phyloP scores from a whole-genome alignment of 1,139 yeast genomes.

The Saccharomycopsis crataegensis region DNA sequence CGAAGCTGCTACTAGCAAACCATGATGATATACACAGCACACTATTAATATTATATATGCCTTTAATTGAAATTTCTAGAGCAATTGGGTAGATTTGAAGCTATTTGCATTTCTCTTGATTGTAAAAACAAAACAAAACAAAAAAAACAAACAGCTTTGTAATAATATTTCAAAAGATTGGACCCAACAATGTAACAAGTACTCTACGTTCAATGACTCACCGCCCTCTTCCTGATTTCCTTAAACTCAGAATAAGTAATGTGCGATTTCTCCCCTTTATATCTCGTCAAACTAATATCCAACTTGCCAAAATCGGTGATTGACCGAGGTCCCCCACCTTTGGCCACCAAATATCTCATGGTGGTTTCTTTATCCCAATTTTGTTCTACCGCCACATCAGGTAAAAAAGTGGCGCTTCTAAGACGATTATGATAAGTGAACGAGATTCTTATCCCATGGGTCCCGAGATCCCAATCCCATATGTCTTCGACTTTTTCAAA shows the following conservation, averaged over 20 bases:
- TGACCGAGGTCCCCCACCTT: slow-evolving; percentile 46
- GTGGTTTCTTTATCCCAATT: slow-evolving; percentile 76
- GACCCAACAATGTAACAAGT: too few relatives aligned
- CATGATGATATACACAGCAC: too few relatives aligned
- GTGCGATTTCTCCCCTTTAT: slow-evolving; percentile 33
- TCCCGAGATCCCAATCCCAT: slow-evolving; percentile 74
- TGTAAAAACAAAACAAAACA: too few relatives aligned
- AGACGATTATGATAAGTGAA: slow-evolving; percentile 33
- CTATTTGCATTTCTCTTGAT: too few relatives aligned
- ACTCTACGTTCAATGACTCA: neutral
- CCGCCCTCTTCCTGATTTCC: slow-evolving; percentile 18
- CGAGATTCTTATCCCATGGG: slow-evolving; percentile 66
- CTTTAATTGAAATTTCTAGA: too few relatives aligned
- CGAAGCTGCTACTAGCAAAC: too few relatives aligned
- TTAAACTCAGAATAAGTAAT: slow-evolving; percentile 30
- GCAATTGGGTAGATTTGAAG: too few relatives aligned
- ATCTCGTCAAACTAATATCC: slow-evolving; percentile 29
- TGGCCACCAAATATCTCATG: slow-evolving; percentile 56
- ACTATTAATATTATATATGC: too few relatives aligned
- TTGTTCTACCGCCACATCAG: slow-evolving; percentile 87
- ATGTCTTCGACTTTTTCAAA: slow-evolving; percentile 46
- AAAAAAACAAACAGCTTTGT: too few relatives aligned
- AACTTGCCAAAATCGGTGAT: slow-evolving; percentile 20
- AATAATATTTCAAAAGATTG: too few relatives aligned
- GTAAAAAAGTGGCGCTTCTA: slow-evolving; percentile 75